Evolutionary conservation across 331 rosid genomes (phyloP).

Genomic region (Dryas integrifolia): DNA sequence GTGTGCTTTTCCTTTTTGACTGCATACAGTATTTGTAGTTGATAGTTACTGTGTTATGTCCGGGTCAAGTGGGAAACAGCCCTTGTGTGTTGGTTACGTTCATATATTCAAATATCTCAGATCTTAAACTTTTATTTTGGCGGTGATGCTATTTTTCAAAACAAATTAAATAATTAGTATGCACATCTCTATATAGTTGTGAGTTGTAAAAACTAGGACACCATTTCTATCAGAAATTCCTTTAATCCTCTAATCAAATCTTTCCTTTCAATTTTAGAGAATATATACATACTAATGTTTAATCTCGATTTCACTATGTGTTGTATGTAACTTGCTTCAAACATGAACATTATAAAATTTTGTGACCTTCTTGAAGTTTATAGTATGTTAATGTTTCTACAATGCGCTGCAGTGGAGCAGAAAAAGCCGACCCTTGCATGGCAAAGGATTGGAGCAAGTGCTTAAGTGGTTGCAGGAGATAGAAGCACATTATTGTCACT

Average conservation of each 20-base stretch:
- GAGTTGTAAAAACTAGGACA: not conserved
- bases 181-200: not conserved
- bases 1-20: not conserved
- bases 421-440: conserved; percentile 75
- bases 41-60: not conserved
- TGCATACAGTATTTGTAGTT: not conserved
- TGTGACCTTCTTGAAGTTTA: not conserved
- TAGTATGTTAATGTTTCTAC: conserved; percentile 4
- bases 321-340: not conserved
- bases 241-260: not conserved
- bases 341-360: not conserved
- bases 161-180: not conserved
- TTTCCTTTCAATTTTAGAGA: not conserved
- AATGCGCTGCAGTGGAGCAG: conserved; percentile 69
- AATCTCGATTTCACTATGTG: not conserved
- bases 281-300: not conserved
- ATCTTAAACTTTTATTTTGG: not conserved
- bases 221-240: not conserved
- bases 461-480: conserved; percentile 82
- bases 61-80: not conserved
- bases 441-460: conserved; percentile 81
- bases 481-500: conserved; percentile 41
- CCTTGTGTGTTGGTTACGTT: not conserved
- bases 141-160: not conserved
- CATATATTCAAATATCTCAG: too few species aligned